phyloP scores from a whole-genome alignment of 2,329 filamentous ascomycete genomes.

The Aspergillus sp. region DNA sequence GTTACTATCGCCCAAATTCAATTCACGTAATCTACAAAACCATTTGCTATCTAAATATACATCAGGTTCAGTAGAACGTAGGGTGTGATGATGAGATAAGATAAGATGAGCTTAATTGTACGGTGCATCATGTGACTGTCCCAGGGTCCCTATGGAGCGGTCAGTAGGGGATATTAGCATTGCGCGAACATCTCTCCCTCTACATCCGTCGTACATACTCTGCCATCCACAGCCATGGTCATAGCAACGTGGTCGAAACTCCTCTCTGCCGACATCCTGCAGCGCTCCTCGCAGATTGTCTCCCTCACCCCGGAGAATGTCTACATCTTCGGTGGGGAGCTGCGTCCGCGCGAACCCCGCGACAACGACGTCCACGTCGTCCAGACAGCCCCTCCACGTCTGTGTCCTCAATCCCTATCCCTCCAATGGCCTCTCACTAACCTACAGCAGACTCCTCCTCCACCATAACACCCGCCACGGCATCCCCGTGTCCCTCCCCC shows the following conservation, averaged over 20 bases:
- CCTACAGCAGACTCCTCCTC: background rate
- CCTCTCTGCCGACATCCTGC: background rate
- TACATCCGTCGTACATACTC: background rate
- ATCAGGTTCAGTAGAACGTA: too few relatives aligned
- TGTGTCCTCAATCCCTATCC: background rate
- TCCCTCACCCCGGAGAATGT: constrained; percentile 34
- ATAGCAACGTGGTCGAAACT: background rate
- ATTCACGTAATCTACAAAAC: too few relatives aligned
- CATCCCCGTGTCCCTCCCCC: constrained; percentile 50
- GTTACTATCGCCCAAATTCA: too few relatives aligned
- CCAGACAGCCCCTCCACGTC: constrained; percentile 39
- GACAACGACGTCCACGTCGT: constrained; percentile 62
- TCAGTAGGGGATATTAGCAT: too few relatives aligned
- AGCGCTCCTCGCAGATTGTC: background rate
- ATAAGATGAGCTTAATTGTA: too few relatives aligned
- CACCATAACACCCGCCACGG: constrained; percentile 28
- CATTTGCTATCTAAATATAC: too few relatives aligned
- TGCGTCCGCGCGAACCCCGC: constrained; percentile 62
- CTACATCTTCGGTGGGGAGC: constrained; percentile 77
- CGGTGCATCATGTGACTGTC: too few relatives aligned
- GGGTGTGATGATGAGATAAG: too few relatives aligned
- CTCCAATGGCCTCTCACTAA: background rate
- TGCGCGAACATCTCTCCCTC: background rate
- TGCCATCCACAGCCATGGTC: background rate
- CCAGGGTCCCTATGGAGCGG: too few relatives aligned